These are phyloP conservation scores for Botrytis galanthina DNA, from an alignment of 2,329 filamentous ascomycete genomes.

Conservation along the genomic window DNA sequence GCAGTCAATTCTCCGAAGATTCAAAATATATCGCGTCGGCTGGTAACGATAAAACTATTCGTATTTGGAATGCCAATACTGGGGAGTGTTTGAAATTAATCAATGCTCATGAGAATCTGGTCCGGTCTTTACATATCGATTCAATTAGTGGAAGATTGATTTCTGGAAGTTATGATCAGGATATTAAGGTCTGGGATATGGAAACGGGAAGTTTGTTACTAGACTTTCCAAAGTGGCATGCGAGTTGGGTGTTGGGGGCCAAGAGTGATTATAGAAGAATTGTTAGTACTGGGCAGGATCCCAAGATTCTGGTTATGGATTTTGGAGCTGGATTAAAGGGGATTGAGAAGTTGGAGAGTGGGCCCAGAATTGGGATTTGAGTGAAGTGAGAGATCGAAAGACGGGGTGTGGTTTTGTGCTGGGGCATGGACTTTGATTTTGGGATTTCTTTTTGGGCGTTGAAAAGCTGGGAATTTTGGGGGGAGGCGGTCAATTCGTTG, in stretches of 20 bases:
- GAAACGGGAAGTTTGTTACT: conserved; percentile 74
- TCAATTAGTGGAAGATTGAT: conserved; percentile 81
- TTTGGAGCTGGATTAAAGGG: conserved; percentile 67
- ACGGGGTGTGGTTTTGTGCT: not conserved
- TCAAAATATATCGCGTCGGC: conserved; percentile 91
- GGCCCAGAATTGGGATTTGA: not conserved
- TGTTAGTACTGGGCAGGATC: conserved; percentile 91
- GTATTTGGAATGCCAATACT: conserved; percentile 92
- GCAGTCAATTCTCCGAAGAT: conserved; percentile 94
- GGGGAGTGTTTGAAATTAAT: conserved; percentile 80
- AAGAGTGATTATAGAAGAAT: conserved; percentile 95
- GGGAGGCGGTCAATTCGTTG: not conserved
- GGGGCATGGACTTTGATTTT: not conserved
- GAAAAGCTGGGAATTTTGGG: not conserved
- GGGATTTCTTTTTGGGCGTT: not conserved
- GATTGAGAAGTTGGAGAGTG: conserved; percentile 44
- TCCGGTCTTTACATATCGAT: conserved; percentile 89
- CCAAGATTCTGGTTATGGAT: conserved; percentile 89
- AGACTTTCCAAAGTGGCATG: conserved; percentile 91
- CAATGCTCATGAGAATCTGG: conserved; percentile 78
- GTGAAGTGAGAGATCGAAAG: no score
- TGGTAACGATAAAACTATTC: conserved; percentile 92
- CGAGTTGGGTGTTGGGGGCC: conserved; percentile 93
- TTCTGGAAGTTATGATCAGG: conserved; percentile 91
- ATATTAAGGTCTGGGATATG: conserved; percentile 92